Base-by-base conservation (phyloP, 1,284 basidiomycete genomes). In the Omphalotus olearius region DNA sequence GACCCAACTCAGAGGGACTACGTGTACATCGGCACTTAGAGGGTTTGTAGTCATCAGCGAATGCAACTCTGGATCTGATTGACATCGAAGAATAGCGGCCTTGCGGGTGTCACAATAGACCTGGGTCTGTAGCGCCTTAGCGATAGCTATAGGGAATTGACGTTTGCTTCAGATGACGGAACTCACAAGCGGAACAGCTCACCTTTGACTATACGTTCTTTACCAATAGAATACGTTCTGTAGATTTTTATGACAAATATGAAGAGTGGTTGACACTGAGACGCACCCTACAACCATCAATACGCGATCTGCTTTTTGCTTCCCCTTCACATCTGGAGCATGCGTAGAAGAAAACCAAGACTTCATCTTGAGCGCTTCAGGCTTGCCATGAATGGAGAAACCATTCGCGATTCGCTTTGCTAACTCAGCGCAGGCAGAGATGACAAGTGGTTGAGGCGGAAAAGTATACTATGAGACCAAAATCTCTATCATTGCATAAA, bases 161-260 rank as follows among this genome's bases (percentile, higher is more conserved):
- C 23, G 26, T 57, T 13, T 54, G 45, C 3, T 4, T 30, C 20
- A 35, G 16, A 14, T 30, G 43, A 33, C 14, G 45, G 20, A 5
- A 9, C 46, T 14, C 17, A 17, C 14, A 41, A 7, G 23, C 16
- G 16, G 1, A n/a, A 14, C 9, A 18, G 40, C n/a, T 40, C 51
- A 87, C 91, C 93, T 78, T 98, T 96, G 28, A 98, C 92, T 44
- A 99, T 90, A 39, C 94, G 84, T 67, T 99, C 96, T 68, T 99
- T 99, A 47, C 96, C 96, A 50, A 99, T 93, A 0, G 92, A 93
- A 67, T 99, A 99, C 0, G 96, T 98, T 10, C 88, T 91, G 54
- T 23, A 44, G 18, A 52, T 47, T 30, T 11, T 56, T 43, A 56
- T 39, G 11, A 47, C 2, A 33, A 33, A 33, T 2, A 13, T 33